These are phyloP conservation scores for Ascomycota sp. DNA, from an alignment of 2,329 filamentous ascomycete genomes.

Conservation along the genomic window DNA sequence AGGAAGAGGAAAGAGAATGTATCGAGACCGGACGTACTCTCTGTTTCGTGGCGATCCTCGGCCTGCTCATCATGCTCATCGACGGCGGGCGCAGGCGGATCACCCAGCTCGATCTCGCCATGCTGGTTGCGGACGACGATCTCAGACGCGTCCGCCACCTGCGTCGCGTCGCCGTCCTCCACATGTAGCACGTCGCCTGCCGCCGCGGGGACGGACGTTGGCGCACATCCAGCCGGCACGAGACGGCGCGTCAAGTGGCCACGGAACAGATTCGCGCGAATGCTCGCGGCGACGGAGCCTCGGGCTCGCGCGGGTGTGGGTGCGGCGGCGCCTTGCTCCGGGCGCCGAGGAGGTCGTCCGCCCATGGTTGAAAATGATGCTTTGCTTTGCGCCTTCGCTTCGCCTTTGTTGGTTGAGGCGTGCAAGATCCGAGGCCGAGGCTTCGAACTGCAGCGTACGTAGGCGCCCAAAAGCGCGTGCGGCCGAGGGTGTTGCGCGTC, in stretches of 20 bases:
- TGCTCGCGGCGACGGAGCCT: conserved; percentile 1
- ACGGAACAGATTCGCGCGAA: conserved; percentile 30
- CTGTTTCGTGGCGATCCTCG: conserved; percentile 34
- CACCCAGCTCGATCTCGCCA: conserved; percentile 37
- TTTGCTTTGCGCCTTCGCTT: not conserved
- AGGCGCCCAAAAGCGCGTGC: too few species aligned
- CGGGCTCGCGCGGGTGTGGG: conserved; percentile 1
- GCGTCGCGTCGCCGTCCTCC: conserved; percentile 17
- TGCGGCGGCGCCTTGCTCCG: not conserved
- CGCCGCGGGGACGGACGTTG: conserved; percentile 9
- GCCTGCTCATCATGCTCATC: conserved; percentile 33
- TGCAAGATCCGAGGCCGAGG: too few species aligned
- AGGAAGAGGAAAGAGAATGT: too few species aligned
- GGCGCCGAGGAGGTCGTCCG: too few species aligned
- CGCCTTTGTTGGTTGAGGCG: too few species aligned
- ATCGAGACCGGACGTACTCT: conserved; percentile 16
- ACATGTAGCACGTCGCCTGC: conserved; percentile 21
- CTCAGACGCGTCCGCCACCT: conserved; percentile 22
- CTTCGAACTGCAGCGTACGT: too few species aligned
- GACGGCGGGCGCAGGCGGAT: conserved; percentile 27
- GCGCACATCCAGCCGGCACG: conserved; percentile 20
- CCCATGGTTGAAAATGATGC: not conserved
- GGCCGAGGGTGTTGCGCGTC: too few species aligned
- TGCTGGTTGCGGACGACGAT: conserved; percentile 41
- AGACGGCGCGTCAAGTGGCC: conserved; percentile 30